A percentile compares a stretch with the other conserved stretches of the same genome.
Conservation (phyloP, 2,329 filamentous ascomycete species). For the Chlorencoelia australis region DNA sequence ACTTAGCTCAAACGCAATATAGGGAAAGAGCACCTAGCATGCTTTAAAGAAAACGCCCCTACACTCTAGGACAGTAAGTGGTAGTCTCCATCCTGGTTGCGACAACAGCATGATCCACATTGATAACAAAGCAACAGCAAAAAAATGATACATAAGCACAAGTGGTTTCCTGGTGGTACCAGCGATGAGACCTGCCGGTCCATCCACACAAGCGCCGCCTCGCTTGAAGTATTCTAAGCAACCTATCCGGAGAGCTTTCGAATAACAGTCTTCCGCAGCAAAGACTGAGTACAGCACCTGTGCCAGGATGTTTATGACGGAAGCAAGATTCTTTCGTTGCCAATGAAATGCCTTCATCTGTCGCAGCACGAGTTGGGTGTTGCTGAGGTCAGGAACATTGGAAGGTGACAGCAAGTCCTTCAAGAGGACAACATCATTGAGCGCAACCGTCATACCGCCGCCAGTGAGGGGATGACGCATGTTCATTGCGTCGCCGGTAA, state of each 20-base stretch:
- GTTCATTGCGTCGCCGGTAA: slow-evolving; percentile 92
- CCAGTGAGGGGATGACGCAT: slow-evolving; percentile 98
- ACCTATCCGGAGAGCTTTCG: slow-evolving; percentile 72
- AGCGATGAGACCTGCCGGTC: slow-evolving; percentile 70
- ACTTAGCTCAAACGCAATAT: too few species aligned
- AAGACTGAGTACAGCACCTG: slow-evolving; percentile 88
- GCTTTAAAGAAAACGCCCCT: too few species aligned
- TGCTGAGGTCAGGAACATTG: slow-evolving; percentile 55
- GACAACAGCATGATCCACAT: too few species aligned
- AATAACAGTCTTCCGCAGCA: slow-evolving; percentile 67
- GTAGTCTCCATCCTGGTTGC: too few species aligned
- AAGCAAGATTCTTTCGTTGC: slow-evolving; percentile 69
- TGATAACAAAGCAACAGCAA: slow-evolving; percentile 78
- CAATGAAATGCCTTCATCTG: slow-evolving; percentile 72
- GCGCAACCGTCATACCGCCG: slow-evolving; percentile 94
- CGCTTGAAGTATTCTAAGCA: slow-evolving; percentile 88
- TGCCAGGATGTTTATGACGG: slow-evolving; percentile 95
- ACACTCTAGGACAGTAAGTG: too few species aligned
- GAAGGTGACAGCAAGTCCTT: slow-evolving; percentile 62
- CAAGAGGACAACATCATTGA: slow-evolving; percentile 81
- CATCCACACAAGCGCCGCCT: slow-evolving; percentile 59
- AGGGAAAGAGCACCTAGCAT: too few species aligned
- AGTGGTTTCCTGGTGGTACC: slow-evolving; percentile 73
- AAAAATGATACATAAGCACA: slow-evolving; percentile 85
- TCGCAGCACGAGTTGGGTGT: slow-evolving; percentile 51